Conservation (phyloP, 352 stramenopile genomes). For the Aphanomyces astaci region DNA sequence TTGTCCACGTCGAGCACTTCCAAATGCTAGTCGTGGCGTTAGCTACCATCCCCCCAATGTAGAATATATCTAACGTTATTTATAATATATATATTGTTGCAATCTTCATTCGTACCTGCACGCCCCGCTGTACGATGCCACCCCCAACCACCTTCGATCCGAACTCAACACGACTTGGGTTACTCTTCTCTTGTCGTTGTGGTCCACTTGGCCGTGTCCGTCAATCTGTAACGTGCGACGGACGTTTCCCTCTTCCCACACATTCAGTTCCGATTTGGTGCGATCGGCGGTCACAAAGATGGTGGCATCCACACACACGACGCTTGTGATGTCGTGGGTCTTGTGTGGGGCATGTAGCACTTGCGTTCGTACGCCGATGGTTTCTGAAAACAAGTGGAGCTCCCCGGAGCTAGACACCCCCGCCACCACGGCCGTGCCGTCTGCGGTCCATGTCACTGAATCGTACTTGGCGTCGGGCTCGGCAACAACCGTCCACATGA, state of each 20-base stretch:
- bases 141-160: not conserved
- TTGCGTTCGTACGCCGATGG: not conserved
- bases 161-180: not conserved
- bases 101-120: slow-evolving; percentile 6
- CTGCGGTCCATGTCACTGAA: not conserved
- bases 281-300: not conserved
- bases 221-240: not conserved
- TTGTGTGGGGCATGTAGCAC: not conserved
- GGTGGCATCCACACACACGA: not conserved
- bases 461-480: not conserved
- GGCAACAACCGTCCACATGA: not conserved
- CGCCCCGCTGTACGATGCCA: not conserved
- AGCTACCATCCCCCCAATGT: too few relatives aligned
- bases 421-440: not conserved
- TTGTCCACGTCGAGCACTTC: not conserved
- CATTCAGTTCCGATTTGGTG: not conserved
- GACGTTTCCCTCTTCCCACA: not conserved
- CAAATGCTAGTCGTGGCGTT: not conserved
- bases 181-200: not conserved
- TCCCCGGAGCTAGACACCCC: not conserved
- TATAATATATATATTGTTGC: too few relatives aligned
- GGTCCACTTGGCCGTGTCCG: not conserved
- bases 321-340: not conserved
- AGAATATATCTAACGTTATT: too few relatives aligned
- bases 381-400: not conserved